A percentile compares a stretch with the other conserved stretches of the same genome.
These are phyloP conservation scores for Debaryomyces fabryi DNA, from an alignment of 1,139 yeast genomes.

Conservation along the genomic window DNA sequence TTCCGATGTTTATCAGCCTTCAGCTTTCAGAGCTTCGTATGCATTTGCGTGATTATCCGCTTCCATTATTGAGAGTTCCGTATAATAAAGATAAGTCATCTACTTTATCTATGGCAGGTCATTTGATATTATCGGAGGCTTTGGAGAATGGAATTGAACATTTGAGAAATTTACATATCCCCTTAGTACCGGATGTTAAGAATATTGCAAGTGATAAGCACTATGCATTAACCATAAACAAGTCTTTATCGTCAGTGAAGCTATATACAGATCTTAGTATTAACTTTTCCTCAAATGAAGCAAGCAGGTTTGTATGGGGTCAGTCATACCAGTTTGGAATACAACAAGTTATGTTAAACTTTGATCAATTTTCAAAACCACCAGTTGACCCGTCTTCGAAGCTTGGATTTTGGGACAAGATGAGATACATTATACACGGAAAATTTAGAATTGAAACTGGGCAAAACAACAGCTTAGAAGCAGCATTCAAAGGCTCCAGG, in stretches of 20 bases:
- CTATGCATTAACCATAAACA: conserved; percentile 67
- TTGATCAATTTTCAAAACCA: conserved; percentile 83
- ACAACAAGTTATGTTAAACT: conserved; percentile 75
- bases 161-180: conserved; percentile 62
- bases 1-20: conserved; percentile 62
- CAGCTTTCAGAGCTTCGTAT: conserved; percentile 53
- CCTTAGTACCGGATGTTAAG: conserved; percentile 49
- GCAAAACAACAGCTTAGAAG: conserved; percentile 49
- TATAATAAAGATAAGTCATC: conserved; percentile 18
- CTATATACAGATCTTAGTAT: conserved; percentile 64
- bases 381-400: conserved; percentile 67
- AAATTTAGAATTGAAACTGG: conserved; percentile 32
- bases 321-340: conserved; percentile 82
- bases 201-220: conserved; percentile 35
- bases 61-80: conserved; percentile 55
- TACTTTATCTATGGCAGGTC: conserved; percentile 46
- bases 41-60: conserved; percentile 68
- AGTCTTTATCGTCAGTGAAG: conserved; percentile 79
- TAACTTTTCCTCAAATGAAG: conserved; percentile 54
- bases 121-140: conserved; percentile 51
- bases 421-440: conserved; percentile 53
- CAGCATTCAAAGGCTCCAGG: conserved; percentile 52
- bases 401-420: conserved; percentile 63
- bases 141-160: conserved; percentile 44
- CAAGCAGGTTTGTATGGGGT: conserved; percentile 84